Evolutionary conservation across 306 rosid species (phyloP), one percentile per base, ranked within the genome.

Genomic region (Prunus kanzakura): DNA sequence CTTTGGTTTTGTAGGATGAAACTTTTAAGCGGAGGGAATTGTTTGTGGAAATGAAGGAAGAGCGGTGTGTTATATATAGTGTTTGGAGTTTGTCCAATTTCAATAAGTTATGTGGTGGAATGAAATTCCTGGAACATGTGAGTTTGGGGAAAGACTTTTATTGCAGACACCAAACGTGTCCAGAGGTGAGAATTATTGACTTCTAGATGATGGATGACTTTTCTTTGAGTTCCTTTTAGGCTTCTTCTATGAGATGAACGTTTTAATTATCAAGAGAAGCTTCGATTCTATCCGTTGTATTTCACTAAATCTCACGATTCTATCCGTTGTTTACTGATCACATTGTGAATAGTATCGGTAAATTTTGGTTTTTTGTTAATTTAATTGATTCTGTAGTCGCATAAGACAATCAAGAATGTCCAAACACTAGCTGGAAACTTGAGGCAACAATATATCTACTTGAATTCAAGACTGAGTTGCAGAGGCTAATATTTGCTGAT

Each of bases 141-240:
- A 11, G 16, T 16, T n/a, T 41, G 49, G 11, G 22, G 11, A 25
- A 41, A 52, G 18, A 4, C 3, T 30, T 73, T 52, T 79, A 43
- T n/a, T 32, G 35, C 76, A 72, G 57, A 52, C 27, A 29, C 69
- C 66, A 29, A 73, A 73, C 69, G 83, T 54, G 79, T 71, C 75
- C 29, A 73, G 0, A 43, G 27, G n/a, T 57, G 60, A 22, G 63
- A 73, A 65, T 46, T 43, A 32, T 73, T 30, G 29, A 52, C 71
- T 67, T 80, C 79, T 80, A 67, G 79, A 74, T 67, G 64, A 65
- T 61, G 47, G 20, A 52, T 18, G 41, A 15, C 23, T 8, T 76
- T 6, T n/a, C 45, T 41, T 25, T 52, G 47, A 11, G 15, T 19
- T 4, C 29, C 16, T 35, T 51, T 69, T 14, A 25, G 27, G 45